Evolutionary conservation across 495 filamentous ascomycete genomes (phyloP), one percentile per base, ranked within the genome.

Genomic region (Penicillium cosmopolitanum): DNA sequence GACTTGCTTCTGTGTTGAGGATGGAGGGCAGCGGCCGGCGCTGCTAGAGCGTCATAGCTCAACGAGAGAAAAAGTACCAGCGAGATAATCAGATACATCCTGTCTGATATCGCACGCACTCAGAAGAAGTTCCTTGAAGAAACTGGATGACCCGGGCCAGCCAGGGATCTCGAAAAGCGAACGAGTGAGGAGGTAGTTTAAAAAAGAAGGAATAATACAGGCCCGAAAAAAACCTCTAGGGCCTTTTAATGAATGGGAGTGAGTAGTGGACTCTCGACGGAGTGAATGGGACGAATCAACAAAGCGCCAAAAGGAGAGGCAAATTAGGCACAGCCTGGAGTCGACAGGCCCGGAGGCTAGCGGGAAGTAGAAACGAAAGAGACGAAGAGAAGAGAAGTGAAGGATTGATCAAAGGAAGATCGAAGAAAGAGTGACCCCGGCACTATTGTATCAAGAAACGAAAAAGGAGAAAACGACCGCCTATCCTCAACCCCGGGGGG

Each of bases 1-100:
- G 79, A 82, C 51, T 70, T 65, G 64, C 68, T 62, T 61, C 72
- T 65, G 15, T 53, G 61, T 46, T 69, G 70, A n/a, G 63, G 55
- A 9, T 25, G 57, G 7, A 58, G 21, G 47, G 59, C 34, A 28
- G 51, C 43, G 2, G 69, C 61, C 2, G 77, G 77, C 18, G 70
- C 70, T 21, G 74, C 69, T 15, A 77, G 54, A 55, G 64, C 74
- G 15, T 80, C 73, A 61, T 78, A 77, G 64, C 67, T 65, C 66
- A 76, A 56, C 21, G 57, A 70, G 58, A 76, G 55, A 9, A 67
- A 60, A 9, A 73, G 42, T 18, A 67, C n/a, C 54, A 76, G 48
- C 12, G 68, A 76, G 47, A 67, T 53, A 15, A 70, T n/a, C 23
- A 72, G 55, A 60, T 64, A 64, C 75, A 77, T 77, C 47, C 38